phyloP scores from a whole-genome alignment of 1,139 yeast species.

The Yarrowia galli region DNA sequence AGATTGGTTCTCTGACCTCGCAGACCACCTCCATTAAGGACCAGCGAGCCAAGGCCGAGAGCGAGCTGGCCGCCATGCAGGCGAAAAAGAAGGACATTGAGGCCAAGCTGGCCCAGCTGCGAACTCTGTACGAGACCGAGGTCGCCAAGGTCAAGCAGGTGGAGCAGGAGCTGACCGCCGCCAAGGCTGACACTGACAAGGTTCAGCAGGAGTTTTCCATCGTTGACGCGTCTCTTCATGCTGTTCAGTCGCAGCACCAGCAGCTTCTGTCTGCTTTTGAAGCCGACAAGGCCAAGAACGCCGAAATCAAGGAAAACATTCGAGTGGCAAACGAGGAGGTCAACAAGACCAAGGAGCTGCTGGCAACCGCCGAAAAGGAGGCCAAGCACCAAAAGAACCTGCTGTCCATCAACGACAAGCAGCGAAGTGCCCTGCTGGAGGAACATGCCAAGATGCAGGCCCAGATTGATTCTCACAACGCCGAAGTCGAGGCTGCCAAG shows the following conservation, averaged over 20 bases:
- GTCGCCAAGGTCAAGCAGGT: constrained; percentile 69
- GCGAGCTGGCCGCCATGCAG: constrained; percentile 71
- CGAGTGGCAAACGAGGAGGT: constrained; percentile 72
- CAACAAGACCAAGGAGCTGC: constrained; percentile 62
- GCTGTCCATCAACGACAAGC: constrained; percentile 71
- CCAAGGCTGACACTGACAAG: constrained; percentile 74
- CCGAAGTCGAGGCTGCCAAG: constrained; percentile 51
- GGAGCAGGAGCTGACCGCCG: constrained; percentile 63
- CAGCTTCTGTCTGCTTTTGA: constrained; percentile 67
- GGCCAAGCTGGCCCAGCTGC: constrained; percentile 67
- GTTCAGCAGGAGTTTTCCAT: constrained; percentile 78
- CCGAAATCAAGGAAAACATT: constrained; percentile 67
- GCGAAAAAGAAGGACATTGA: constrained; percentile 75
- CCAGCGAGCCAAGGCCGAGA: constrained; percentile 76
- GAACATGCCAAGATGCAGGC: constrained; percentile 60
- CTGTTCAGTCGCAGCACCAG: constrained; percentile 71
- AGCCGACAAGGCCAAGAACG: constrained; percentile 70
- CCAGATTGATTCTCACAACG: constrained; percentile 52
- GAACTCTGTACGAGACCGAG: constrained; percentile 79
- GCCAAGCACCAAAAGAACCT: constrained; percentile 68
- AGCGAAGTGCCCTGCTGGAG: constrained; percentile 62
- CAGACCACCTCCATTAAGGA: constrained; percentile 77
- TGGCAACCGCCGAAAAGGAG: constrained; percentile 60
- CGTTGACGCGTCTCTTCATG: constrained; percentile 81
- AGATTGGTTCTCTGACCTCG: constrained; percentile 75